Conservation (phyloP, 345 rosid genomes). For the Cardamine resedifolia region DNA sequence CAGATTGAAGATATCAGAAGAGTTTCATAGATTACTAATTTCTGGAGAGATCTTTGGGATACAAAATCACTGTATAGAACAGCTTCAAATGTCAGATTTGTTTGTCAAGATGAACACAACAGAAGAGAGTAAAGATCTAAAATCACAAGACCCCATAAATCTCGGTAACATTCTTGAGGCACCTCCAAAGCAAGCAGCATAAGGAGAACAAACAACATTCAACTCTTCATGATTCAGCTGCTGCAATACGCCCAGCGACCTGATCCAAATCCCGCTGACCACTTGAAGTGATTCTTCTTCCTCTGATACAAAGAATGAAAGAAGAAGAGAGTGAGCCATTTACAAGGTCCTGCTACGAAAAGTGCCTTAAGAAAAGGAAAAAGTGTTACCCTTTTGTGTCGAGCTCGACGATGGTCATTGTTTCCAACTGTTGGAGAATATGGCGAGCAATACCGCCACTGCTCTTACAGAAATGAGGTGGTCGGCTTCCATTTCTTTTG, state of each 20-base stretch:
- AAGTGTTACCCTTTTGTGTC: constrained; percentile 54
- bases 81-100: neutral
- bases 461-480: constrained; percentile 47
- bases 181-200: neutral
- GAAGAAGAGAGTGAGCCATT: neutral
- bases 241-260: constrained; percentile 71
- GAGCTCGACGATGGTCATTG: constrained; percentile 53
- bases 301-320: constrained; percentile 41
- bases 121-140: constrained; percentile 5
- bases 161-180: neutral
- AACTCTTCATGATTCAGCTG: constrained; percentile 42
- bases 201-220: neutral
- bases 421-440: constrained; percentile 69
- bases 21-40: neutral
- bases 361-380: neutral
- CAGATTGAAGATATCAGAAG: neutral
- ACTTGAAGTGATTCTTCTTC: constrained; percentile 69
- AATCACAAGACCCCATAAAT: neutral
- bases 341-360: neutral
- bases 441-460: constrained; percentile 77
- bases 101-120: neutral
- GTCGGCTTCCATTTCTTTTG: too few relatives aligned
- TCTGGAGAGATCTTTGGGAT: neutral
- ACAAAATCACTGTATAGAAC: neutral
- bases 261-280: constrained; percentile 85